Conservation (phyloP, 2,329 filamentous ascomycete genomes). For the Colletotrichum tanaceti region DNA sequence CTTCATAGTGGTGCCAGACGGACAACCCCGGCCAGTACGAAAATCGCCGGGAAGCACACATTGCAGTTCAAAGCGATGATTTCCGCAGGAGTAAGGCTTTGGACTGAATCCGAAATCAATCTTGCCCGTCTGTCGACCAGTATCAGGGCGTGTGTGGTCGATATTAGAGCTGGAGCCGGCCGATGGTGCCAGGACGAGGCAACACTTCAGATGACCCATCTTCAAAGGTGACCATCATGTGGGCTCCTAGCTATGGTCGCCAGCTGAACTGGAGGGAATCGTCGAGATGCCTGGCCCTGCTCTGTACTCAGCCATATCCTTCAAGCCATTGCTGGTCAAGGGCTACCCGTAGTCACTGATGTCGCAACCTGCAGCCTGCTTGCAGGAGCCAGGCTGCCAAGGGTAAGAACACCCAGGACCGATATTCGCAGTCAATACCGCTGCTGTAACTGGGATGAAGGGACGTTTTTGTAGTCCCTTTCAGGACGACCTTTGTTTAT, state of each 20-base stretch:
- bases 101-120: not conserved
- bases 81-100: not conserved
- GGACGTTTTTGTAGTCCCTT: not conserved
- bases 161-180: conserved; percentile 17
- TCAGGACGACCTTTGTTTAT: conserved; percentile 21
- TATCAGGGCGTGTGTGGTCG: not conserved
- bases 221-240: not conserved
- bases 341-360: not conserved
- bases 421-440: not conserved
- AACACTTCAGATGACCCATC: not conserved
- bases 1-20: not conserved
- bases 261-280: conserved; percentile 15
- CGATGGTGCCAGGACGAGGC: not conserved
- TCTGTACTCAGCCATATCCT: not conserved
- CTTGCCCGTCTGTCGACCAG: not conserved
- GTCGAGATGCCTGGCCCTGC: not conserved
- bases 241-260: not conserved
- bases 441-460: conserved; percentile 5
- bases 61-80: not conserved
- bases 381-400: not conserved
- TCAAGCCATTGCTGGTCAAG: conserved; percentile 2
- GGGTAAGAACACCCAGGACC: not conserved
- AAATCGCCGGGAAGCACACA: conserved; percentile 10
- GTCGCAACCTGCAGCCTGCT: not conserved
- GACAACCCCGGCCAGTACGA: conserved; percentile 1